phyloP scores from a whole-genome alignment of 2,329 filamentous ascomycete species.

The Hawksworthiomyces lignivorus region DNA sequence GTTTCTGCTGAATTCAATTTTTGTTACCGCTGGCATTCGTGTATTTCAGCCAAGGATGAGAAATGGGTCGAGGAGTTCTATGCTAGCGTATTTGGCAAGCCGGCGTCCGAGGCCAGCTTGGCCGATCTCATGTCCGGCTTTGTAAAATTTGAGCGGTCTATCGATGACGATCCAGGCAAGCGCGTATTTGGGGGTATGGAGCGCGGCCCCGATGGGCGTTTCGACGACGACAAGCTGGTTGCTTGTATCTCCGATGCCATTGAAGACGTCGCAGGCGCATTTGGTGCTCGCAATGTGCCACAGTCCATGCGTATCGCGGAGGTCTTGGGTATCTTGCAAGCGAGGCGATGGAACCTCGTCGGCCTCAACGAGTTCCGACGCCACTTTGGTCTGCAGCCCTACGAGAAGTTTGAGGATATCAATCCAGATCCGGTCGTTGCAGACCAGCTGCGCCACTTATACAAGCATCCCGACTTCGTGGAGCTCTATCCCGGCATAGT shows the following conservation, averaged over 20 bases:
- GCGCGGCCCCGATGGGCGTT: slow-evolving; percentile 58
- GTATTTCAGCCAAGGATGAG: slow-evolving; percentile 67
- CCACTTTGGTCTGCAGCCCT: slow-evolving; percentile 69
- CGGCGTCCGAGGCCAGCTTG: slow-evolving; percentile 47
- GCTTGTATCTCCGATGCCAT: slow-evolving; percentile 60
- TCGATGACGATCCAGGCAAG: slow-evolving; percentile 59
- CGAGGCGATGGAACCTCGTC: slow-evolving; percentile 68
- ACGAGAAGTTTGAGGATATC: slow-evolving; percentile 75
- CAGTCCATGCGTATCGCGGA: slow-evolving; percentile 67
- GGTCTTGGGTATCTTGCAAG: slow-evolving; percentile 72
- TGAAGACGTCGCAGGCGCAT: slow-evolving; percentile 69
- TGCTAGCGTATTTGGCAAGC: slow-evolving; percentile 52
- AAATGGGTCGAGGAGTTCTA: slow-evolving; percentile 71
- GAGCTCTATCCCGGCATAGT: slow-evolving; percentile 76
- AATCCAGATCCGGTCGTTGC: slow-evolving; percentile 68
- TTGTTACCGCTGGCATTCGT: slow-evolving; percentile 81
- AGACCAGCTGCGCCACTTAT: slow-evolving; percentile 57
- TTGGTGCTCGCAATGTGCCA: slow-evolving; percentile 68
- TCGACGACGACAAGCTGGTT: slow-evolving; percentile 69
- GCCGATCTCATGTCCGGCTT: slow-evolving; percentile 56
- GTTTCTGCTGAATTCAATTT: slow-evolving; percentile 87
- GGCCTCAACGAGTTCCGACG: slow-evolving; percentile 80
- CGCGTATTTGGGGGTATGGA: slow-evolving; percentile 60
- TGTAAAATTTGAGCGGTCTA: slow-evolving; percentile 50
- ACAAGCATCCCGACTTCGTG: slow-evolving; percentile 71